phyloP scores from a whole-genome alignment of 2,329 filamentous ascomycete genomes.

The Apiospora hydei region DNA sequence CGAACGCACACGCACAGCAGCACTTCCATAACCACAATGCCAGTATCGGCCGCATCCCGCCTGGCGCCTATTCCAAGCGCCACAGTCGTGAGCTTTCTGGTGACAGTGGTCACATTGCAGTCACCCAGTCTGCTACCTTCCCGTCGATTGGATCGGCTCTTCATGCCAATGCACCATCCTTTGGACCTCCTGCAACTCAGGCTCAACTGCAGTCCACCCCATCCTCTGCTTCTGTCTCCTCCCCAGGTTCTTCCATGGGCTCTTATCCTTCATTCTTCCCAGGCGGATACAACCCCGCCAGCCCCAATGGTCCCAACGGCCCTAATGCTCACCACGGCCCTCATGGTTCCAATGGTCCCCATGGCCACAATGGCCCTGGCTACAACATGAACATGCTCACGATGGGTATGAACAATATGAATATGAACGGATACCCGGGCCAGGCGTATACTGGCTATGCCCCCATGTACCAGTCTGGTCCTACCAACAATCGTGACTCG shows the following conservation, averaged over 20 bases:
- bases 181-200: constrained; percentile 68
- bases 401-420: constrained; percentile 73
- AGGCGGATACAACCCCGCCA: constrained; percentile 41
- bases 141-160: constrained; percentile 74
- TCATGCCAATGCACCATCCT: constrained; percentile 81
- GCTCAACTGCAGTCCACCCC: constrained; percentile 36
- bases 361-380: constrained; percentile 36
- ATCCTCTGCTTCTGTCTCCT: constrained; percentile 31
- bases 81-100: constrained; percentile 76
- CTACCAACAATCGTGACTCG: constrained; percentile 68
- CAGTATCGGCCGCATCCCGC: constrained; percentile 80
- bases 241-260: constrained; percentile 28
- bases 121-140: constrained; percentile 54
- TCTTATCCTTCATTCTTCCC: constrained; percentile 40
- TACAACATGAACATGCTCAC: constrained; percentile 66
- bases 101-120: constrained; percentile 48
- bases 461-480: constrained; percentile 57
- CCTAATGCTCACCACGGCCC: constrained; percentile 28
- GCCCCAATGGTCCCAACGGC: constrained; percentile 34
- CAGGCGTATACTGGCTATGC: constrained; percentile 67
- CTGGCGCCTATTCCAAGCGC: constrained; percentile 68
- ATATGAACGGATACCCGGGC: constrained; percentile 61
- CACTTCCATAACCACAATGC: constrained; percentile 81
- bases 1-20: constrained; percentile 67
- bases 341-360: background rate